phyloP scores from a whole-genome alignment of 768 basidiomycete species.

The Podaxis sp. region DNA sequence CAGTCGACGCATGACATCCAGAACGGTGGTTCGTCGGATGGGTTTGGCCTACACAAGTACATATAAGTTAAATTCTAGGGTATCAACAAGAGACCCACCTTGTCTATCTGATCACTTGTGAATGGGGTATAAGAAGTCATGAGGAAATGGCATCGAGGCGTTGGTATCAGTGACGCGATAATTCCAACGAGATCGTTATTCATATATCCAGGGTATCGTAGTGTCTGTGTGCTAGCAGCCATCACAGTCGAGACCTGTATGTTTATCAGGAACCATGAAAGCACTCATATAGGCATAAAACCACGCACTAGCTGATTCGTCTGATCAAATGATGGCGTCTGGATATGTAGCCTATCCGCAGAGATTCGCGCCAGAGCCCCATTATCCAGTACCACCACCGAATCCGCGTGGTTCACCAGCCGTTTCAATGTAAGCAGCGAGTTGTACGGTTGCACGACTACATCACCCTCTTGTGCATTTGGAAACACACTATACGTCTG shows the following conservation, averaged over 20 bases:
- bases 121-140: slow-evolving; percentile 99
- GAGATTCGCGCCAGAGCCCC: slow-evolving; percentile 91
- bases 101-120: slow-evolving; percentile 94
- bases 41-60: slow-evolving; percentile 72
- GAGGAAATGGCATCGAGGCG: slow-evolving; percentile 95
- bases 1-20: slow-evolving; percentile 97
- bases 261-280: background rate
- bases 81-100: slow-evolving; percentile 47
- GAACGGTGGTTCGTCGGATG: slow-evolving; percentile 92
- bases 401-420: slow-evolving; percentile 94
- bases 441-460: slow-evolving; percentile 99
- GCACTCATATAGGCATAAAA: background rate
- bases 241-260: slow-evolving; percentile 92
- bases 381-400: slow-evolving; percentile 96
- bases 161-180: slow-evolving; percentile 94
- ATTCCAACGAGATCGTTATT: slow-evolving; percentile 99
- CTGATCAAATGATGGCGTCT: slow-evolving; percentile 87
- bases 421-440: slow-evolving; percentile 91
- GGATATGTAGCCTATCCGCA: slow-evolving; percentile 85
- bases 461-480: slow-evolving; percentile 89
- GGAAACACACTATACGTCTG: slow-evolving; percentile 99
- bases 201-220: slow-evolving; percentile 98
- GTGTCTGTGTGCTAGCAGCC: slow-evolving; percentile 94
- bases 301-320: slow-evolving; percentile 81
- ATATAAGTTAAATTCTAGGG: background rate